phyloP scores from a whole-genome alignment of 352 stramenopile species.

The Thalassiosira mediterranea region DNA sequence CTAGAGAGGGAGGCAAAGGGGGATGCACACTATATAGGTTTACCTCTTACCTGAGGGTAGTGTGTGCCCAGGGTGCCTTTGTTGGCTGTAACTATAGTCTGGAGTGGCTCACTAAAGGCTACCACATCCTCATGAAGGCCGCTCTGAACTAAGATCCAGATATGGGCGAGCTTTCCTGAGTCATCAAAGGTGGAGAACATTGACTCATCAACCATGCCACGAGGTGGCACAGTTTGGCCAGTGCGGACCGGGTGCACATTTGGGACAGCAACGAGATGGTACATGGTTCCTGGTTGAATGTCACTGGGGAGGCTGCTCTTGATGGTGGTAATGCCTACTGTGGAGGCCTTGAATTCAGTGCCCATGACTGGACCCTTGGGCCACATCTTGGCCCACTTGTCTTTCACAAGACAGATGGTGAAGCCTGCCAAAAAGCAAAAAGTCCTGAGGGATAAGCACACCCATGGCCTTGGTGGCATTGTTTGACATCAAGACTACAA shows the following conservation, averaged over 20 bases:
- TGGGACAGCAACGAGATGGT: not conserved
- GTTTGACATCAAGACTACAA: not conserved
- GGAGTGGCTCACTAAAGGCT: not conserved
- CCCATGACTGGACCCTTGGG: too few species aligned
- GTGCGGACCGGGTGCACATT: not conserved
- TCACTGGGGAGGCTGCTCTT: too few species aligned
- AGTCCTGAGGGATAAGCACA: not conserved
- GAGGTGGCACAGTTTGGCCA: not conserved
- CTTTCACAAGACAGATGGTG: not conserved
- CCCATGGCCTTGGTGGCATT: not conserved
- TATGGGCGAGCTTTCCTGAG: not conserved
- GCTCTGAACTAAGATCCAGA: not conserved
- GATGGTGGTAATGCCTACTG: too few species aligned
- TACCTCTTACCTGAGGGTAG: not conserved
- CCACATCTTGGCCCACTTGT: not conserved
- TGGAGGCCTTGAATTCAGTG: too few species aligned
- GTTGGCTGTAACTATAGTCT: not conserved
- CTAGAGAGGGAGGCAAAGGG: not conserved
- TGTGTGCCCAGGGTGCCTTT: not conserved
- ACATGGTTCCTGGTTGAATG: too few species aligned
- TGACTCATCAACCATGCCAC: not conserved
- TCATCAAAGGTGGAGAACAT: not conserved
- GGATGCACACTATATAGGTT: not conserved
- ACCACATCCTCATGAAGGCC: not conserved
- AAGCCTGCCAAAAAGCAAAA: not conserved